Evolutionary conservation across 208 protist species (phyloP).

Genomic region (Leishmania tarentolae): DNA sequence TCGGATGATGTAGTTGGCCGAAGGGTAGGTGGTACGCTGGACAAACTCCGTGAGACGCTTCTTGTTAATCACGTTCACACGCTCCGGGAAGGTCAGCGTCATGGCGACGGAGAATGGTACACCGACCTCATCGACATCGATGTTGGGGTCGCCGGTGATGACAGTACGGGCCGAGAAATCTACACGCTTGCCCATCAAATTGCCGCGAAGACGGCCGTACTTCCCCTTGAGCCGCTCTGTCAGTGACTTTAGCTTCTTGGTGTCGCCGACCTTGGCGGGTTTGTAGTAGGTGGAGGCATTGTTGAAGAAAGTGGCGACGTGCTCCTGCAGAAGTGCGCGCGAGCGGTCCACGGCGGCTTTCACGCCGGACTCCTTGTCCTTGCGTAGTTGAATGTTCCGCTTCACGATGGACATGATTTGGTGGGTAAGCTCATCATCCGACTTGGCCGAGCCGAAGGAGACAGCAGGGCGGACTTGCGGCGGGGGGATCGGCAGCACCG

Average conservation of each 20-base stretch:
- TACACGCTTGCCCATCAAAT: slow-evolving; percentile 99
- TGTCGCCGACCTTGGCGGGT: slow-evolving; percentile 84
- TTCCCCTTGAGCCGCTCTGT: slow-evolving; percentile 99
- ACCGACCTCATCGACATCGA: slow-evolving; percentile 98
- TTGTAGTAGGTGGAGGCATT: slow-evolving; percentile 97
- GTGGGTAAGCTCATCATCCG: slow-evolving; percentile 98
- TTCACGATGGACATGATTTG: slow-evolving; percentile 98
- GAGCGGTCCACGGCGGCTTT: slow-evolving; percentile 89
- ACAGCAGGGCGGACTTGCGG: slow-evolving; percentile 98
- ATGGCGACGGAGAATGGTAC: slow-evolving; percentile 98
- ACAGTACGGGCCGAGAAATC: slow-evolving; percentile 99
- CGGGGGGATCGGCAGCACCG: slow-evolving; percentile 96
- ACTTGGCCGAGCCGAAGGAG: slow-evolving; percentile 78
- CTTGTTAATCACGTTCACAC: slow-evolving; percentile 98
- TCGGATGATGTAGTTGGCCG: slow-evolving; percentile 95
- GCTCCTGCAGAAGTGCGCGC: slow-evolving; percentile 95
- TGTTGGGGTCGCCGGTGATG: slow-evolving; percentile 98
- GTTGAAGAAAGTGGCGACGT: slow-evolving; percentile 97
- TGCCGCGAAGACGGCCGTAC: slow-evolving; percentile 97
- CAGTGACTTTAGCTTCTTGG: slow-evolving; percentile 97
- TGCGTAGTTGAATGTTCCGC: slow-evolving; percentile 92
- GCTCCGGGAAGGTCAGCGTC: slow-evolving; percentile 99
- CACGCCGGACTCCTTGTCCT: slow-evolving; percentile 88
- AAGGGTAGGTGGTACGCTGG: slow-evolving; percentile 93
- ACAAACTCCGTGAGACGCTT: slow-evolving; percentile 96